phyloP scores from a whole-genome alignment of 2,329 filamentous ascomycete species.

The Cercospora zeina region DNA sequence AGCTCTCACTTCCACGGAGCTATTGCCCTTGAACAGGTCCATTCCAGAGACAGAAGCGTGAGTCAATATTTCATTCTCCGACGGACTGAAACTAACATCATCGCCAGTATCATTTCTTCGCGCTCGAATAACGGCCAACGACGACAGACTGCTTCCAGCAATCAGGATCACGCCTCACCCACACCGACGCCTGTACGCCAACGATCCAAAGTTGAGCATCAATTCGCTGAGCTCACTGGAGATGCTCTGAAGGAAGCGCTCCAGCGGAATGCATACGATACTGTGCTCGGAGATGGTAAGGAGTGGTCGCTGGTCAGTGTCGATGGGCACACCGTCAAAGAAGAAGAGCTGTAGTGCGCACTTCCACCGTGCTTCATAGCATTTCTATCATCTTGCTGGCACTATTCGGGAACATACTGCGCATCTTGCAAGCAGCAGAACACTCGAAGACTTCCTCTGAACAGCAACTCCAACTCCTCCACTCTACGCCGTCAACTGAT shows the following conservation, averaged over 20 bases:
- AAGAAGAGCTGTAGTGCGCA: slow-evolving; percentile 34
- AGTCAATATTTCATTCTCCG: background rate
- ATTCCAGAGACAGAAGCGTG: background rate
- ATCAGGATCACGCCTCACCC: background rate
- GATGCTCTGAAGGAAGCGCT: slow-evolving; percentile 25
- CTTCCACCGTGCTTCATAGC: no score
- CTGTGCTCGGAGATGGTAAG: slow-evolving; percentile 28
- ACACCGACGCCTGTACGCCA: background rate
- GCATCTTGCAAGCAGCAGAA: no score
- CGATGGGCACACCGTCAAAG: slow-evolving; percentile 33
- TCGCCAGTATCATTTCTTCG: background rate
- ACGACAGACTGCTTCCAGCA: background rate
- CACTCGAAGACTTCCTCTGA: no score
- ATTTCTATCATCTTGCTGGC: no score
- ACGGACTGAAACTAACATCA: background rate
- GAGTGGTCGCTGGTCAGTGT: slow-evolving; percentile 38
- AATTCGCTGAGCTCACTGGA: slow-evolving; percentile 2
- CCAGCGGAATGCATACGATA: slow-evolving; percentile 32
- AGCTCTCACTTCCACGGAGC: background rate
- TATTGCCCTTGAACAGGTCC: background rate
- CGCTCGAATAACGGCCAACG: background rate
- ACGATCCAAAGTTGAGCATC: background rate
- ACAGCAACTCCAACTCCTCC: background rate
- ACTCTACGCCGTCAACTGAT: slow-evolving; percentile 27
- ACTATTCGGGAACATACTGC: no score